These are phyloP conservation scores for Boletus coccyginus DNA, from an alignment of 768 basidiomycete species.

Conservation along the genomic window DNA sequence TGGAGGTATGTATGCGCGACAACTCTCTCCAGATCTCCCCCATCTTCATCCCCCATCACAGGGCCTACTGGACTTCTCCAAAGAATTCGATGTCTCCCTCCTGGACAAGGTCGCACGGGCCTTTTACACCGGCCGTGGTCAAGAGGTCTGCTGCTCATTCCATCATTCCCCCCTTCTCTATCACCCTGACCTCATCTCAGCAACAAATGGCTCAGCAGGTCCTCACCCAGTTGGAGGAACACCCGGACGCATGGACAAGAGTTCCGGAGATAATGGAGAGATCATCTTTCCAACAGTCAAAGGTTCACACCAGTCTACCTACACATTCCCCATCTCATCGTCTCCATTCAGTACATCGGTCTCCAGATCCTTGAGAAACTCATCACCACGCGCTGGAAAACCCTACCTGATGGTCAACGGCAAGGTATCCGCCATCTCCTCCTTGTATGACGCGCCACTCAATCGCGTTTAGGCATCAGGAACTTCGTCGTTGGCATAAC, in stretches of 20 bases:
- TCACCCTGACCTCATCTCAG: slow-evolving; percentile 40
- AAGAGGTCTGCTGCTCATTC: slow-evolving; percentile 57
- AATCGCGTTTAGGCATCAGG: slow-evolving; percentile 65
- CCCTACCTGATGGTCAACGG: slow-evolving; percentile 89
- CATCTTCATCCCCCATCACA: slow-evolving; percentile 29
- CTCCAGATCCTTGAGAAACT: slow-evolving; percentile 96
- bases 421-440: slow-evolving; percentile 53
- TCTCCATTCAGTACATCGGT: slow-evolving; percentile 75
- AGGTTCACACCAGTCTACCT: slow-evolving; percentile 42
- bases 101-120: slow-evolving; percentile 93
- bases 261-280: slow-evolving; percentile 92
- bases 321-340: slow-evolving; percentile 10
- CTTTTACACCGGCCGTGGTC: slow-evolving; percentile 82
- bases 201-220: slow-evolving; percentile 94
- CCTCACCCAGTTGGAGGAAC: slow-evolving; percentile 94
- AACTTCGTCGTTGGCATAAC: slow-evolving; percentile 95
- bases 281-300: slow-evolving; percentile 82
- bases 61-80: slow-evolving; percentile 91
- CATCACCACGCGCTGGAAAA: slow-evolving; percentile 93
- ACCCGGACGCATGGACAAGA: slow-evolving; percentile 95
- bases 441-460: slow-evolving; percentile 7
- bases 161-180: background rate
- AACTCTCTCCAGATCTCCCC: background rate
- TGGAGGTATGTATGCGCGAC: slow-evolving; percentile 35
- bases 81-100: slow-evolving; percentile 88